Evolutionary conservation across 2,329 filamentous ascomycete species (phyloP), one percentile per base, ranked within the genome.

Genomic region (Neocucurbitaria cava): DNA sequence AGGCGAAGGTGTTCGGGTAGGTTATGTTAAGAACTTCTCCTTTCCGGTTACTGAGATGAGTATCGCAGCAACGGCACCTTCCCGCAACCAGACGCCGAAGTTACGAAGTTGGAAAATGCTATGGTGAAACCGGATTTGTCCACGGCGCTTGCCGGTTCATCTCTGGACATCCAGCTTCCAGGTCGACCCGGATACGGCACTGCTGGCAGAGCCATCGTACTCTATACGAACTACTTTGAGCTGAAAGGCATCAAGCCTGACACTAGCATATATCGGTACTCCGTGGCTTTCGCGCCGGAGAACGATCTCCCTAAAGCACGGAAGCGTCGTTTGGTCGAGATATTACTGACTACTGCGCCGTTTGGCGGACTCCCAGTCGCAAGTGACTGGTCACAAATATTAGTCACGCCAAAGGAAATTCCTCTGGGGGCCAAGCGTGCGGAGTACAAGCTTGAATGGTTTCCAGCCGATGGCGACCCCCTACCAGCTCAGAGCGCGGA

Each of bases 311-410:
- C 61, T 3, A 79, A 78, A 47, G 75, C 75, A 30, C 83, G 81
- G 67, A 80, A 75, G 31, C 76, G 77, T 38, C 78, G 79, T 5
- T 72, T 85, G 5, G 72, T 86, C 15, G 70, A 81, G 15, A 63
- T 82, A 20, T 61, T 87, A 1, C 44, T 79, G 7, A 46, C 66
- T n/a, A 56, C 66, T 2, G 49, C 62, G 0, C 67, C 69, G 0
- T 77, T 80, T 44, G 18, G 65, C 7, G 64, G 49, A 5, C 53
- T 72, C 0, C 41, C 60, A 1, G 56, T 66, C 38, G 78, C 77
- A 0, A 79, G 74, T 2, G 79, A 81, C 56, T 78, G 75, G 58
- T 65, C 70, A 1, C 68, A 74, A 10, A 52, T 64, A 1, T 56
- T 75, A 0, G 45, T 74, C 3, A 61, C 68, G 0, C 46, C 69